These are phyloP conservation scores for Bipolaris bicolor DNA, from an alignment of 2,329 filamentous ascomycete genomes.

Conservation along the genomic window DNA sequence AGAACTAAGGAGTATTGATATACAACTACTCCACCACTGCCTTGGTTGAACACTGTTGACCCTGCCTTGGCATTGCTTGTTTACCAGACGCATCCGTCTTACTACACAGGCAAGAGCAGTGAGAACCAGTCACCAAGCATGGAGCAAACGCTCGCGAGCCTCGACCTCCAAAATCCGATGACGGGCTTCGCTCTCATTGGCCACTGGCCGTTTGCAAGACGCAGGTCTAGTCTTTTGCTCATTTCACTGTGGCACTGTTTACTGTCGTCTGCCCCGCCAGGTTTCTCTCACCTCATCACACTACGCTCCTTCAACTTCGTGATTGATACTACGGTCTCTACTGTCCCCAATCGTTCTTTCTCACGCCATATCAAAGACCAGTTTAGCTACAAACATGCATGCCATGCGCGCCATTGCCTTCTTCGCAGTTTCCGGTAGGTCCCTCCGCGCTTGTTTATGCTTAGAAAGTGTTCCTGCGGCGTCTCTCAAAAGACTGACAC, in stretches of 20 bases:
- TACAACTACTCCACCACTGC: no score
- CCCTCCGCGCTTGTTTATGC: neutral
- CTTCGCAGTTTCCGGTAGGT: conserved; percentile 19
- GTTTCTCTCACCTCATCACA: conserved; percentile 4
- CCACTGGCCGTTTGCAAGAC: conserved; percentile 14
- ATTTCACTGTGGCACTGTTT: conserved; percentile 7
- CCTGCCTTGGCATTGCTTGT: no score
- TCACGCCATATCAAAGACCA: neutral
- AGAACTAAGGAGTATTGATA: no score
- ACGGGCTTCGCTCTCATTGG: conserved; percentile 13
- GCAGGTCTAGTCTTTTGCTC: conserved; percentile 9
- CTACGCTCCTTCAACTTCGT: conserved; percentile 7
- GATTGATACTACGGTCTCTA: conserved; percentile 2
- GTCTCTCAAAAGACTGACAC: neutral
- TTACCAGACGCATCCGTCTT: no score
- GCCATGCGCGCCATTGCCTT: conserved; percentile 16
- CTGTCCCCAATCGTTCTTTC: neutral
- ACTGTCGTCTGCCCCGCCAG: neutral
- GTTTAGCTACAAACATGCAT: conserved; percentile 14
- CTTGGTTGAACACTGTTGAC: no score
- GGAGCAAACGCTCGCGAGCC: conserved; percentile 15
- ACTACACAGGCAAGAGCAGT: neutral
- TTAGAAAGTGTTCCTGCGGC: neutral
- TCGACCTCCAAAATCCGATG: conserved; percentile 12
- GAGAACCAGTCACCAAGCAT: neutral